These are phyloP conservation scores for Tricholoma terreum DNA, from an alignment of 768 basidiomycete species.

Conservation along the genomic window DNA sequence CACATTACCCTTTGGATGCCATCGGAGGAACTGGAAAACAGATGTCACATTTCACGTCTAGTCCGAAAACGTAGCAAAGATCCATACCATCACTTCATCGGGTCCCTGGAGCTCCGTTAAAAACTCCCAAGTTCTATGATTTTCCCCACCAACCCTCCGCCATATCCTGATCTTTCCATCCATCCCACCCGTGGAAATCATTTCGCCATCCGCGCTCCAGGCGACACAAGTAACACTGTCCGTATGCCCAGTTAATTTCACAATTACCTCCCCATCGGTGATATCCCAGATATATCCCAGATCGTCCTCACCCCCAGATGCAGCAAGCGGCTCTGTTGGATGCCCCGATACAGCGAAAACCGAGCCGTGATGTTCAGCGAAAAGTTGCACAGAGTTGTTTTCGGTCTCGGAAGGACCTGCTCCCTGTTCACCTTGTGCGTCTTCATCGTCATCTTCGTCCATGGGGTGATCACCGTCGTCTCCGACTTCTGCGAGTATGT, in stretches of 20 bases:
- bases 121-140: conserved; percentile 89
- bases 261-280: conserved; percentile 74
- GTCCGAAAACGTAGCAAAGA: background rate
- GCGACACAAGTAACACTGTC: conserved; percentile 82
- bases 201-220: conserved; percentile 88
- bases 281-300: conserved; percentile 92
- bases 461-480: conserved; percentile 70
- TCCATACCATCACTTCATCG: conserved; percentile 88
- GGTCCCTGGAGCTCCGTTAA: conserved; percentile 89
- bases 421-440: conserved; percentile 44
- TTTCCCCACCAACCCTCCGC: conserved; percentile 75
- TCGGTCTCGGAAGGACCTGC: conserved; percentile 37
- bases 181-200: conserved; percentile 97
- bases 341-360: conserved; percentile 86
- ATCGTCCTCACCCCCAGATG: conserved; percentile 95
- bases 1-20: conserved; percentile 93
- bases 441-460: conserved; percentile 64
- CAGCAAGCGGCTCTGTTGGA: conserved; percentile 78
- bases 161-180: conserved; percentile 93
- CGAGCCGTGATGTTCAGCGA: conserved; percentile 65
- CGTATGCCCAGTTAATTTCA: conserved; percentile 86
- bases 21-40: conserved; percentile 77
- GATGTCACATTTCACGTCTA: background rate
- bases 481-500: conserved; percentile 59
- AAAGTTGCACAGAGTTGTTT: conserved; percentile 69